Base-by-base conservation (phyloP, 495 filamentous ascomycete genomes). In the Astrocystis sublimbata region DNA sequence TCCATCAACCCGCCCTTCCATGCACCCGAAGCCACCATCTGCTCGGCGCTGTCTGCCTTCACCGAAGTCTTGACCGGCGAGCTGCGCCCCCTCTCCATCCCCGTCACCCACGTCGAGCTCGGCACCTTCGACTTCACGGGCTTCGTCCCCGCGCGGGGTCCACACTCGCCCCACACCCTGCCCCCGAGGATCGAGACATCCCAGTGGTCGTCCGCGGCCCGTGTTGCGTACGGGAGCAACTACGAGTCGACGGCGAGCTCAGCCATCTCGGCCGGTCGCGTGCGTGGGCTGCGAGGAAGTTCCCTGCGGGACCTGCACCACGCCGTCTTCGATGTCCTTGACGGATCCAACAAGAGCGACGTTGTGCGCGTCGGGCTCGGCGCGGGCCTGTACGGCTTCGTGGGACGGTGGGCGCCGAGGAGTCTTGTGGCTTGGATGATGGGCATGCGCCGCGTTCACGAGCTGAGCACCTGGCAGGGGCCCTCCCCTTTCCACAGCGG, bases 351-450 rank as follows among this genome's bases (percentile, higher is more conserved):
- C 54, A 76, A 76, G 55, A 75, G 74, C 51, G 72, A 79, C 8
- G 81, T 88, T 2, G 81, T 90, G 61, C 85, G 90, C 38, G 89
- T 96, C 15, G 94, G 94, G 8, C 80, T 90, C 49, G 96, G 94
- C 5, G 91, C 90, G 12, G 72, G 86, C 47, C 79, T 89, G 0
- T 98, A 98, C 74, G 88, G 88, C n/a, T 76, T 96, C 35, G 87
- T 98, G 1, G 96, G 94, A 2, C 81, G 84, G 15, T 96, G 88
- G 87, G 83, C 88, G n/a, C 94, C 94, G 9, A 78, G 82, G 17
- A 84, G 87, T 6, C 45, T 97, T 30, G 90, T 97, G 23, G 85
- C 84, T 17, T 91, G 90, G 89, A 97, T 98, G 91, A 85, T 97
- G 82, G 90, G 92, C 1, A 83, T 90, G 33, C 76, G 84, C 41